Conservation (phyloP, 148 eudicot species). For the Rhododendron griersonianum region DNA sequence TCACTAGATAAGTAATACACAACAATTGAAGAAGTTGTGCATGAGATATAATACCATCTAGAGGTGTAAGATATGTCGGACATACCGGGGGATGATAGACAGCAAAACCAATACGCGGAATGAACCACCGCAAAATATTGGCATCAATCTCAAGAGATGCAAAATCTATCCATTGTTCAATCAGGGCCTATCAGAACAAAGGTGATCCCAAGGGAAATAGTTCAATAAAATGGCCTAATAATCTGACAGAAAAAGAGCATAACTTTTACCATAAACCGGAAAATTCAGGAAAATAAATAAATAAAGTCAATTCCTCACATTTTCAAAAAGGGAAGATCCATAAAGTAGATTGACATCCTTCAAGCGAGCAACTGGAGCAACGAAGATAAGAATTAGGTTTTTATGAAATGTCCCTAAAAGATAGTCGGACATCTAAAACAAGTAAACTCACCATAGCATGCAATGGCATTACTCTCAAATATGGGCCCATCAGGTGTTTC, state of each 20-base stretch:
- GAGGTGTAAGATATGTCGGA: not conserved
- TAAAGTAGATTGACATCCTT: constrained; percentile 43
- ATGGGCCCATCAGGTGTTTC: constrained; percentile 64
- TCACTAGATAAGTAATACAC: not conserved
- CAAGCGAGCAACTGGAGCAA: constrained; percentile 39
- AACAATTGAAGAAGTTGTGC: not conserved
- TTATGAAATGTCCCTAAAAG: not conserved
- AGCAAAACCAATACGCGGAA: constrained; percentile 36
- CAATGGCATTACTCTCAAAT: constrained; percentile 67
- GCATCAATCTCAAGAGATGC: constrained; percentile 53
- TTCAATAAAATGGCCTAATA: not conserved
- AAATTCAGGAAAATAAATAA: not conserved
- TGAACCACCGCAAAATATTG: constrained; percentile 32
- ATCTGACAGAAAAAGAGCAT: not conserved
- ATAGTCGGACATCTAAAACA: not conserved
- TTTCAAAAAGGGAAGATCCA: constrained; percentile 46
- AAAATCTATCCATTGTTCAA: constrained; percentile 71
- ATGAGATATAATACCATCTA: not conserved
- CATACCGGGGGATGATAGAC: constrained; percentile 39
- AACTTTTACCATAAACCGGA: not conserved
- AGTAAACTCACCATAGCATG: constrained; percentile 45
- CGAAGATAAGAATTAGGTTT: not conserved
- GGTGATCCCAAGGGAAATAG: not conserved
- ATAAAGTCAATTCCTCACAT: constrained; percentile 30
- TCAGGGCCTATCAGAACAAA: constrained; percentile 27